Base-by-base conservation (phyloP, 148 eudicot genomes). In the Fagopyrum homotropicum region DNA sequence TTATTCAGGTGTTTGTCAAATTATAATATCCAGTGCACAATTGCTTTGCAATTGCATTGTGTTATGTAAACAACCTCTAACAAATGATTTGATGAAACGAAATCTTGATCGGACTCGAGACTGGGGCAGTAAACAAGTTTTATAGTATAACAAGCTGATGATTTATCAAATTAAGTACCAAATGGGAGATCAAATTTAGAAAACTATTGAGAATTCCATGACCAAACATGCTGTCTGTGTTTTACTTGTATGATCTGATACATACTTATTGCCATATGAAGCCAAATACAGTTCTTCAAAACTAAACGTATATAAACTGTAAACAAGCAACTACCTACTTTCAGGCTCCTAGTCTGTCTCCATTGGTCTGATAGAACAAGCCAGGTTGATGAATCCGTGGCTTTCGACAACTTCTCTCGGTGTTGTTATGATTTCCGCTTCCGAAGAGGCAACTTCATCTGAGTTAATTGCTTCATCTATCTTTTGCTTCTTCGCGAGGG, bases 401-500 rank as follows among this genome's bases (percentile, higher is more conserved):
- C 46, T 15, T 11, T 40, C 70, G 5, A 64, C 46, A 40, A 40
- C 8, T 5, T 64, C 70, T 64, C 40, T 64, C 7, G 68, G 46
- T 0, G 45, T 26, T 26, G 44, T 61, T 4, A 61, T 61, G 1
- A 4, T 43, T 29, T 35, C 45, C 0, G 46, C 6, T 64, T 35
- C 71, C 11, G 71, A 66, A 66, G 47, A 12, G 1, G 19, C 71
- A 3, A 30, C 69, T 10, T 63, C 69, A 9, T 6, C 9, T 4
- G 43, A 30, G 1, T 63, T 6, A 19, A 66, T 14, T 22, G n/a
- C 43, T 66, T 66, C 71, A 66, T 66, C 71, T 43, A 66, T 66
- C 71, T 66, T 66, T 43, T 4, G 47, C 71, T 66, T 66, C 71
- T 66, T 66, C 9, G 71, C 47, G 12, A 43, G 17, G 43, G 47